Base-by-base conservation (phyloP, 768 basidiomycete genomes). In the Boletus rubropictus region DNA sequence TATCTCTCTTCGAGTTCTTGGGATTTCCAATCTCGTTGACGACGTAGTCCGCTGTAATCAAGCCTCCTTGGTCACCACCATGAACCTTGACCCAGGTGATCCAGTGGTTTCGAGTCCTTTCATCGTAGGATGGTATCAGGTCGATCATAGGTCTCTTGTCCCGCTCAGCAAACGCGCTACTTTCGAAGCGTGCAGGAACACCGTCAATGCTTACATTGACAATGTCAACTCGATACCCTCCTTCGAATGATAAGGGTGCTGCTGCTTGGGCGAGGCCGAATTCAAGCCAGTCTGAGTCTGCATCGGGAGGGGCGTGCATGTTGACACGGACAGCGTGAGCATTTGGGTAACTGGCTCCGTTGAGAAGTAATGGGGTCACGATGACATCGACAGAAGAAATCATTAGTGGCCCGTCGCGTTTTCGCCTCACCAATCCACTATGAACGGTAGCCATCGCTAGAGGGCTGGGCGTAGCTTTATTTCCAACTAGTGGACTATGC, bases 241-340 rank as follows among this genome's bases (percentile, higher is more conserved):
- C 49, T 39, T 51, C 50, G 18, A 48, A 44, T 27, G 42, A n/a
- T 21, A 51, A 44, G 21, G 63, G 50, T 41, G 60, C 32, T 41
- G 60, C 32, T n/a, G 64, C 65, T 44, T 76, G 69, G 2, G 80
- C 80, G 41, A 89, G 69, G 22, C 85, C 86, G 56, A 89, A 88
- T 61, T 88, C 86, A 17, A 89, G 69, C 80, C 79, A 85, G 42
- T 82, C 84, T n/a, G 78, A 76, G 46, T 78, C 78, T n/a, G 70
- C 58, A 28, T 81, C 74, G 12, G 72, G 64, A 17, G 83, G 84
- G 8, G 78, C 76, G 35, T 78, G 76, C 21, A 87, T 62, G 44
- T 53, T 64, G 17, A 85, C 54, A 21, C 77, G 74, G 39, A 87
- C 84, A 17, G 77, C 82, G 53, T 88, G 85, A 29, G 72, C 72